phyloP scores from a whole-genome alignment of 192 early-diverging fungal species.

The Radiomyces spectabilis region DNA sequence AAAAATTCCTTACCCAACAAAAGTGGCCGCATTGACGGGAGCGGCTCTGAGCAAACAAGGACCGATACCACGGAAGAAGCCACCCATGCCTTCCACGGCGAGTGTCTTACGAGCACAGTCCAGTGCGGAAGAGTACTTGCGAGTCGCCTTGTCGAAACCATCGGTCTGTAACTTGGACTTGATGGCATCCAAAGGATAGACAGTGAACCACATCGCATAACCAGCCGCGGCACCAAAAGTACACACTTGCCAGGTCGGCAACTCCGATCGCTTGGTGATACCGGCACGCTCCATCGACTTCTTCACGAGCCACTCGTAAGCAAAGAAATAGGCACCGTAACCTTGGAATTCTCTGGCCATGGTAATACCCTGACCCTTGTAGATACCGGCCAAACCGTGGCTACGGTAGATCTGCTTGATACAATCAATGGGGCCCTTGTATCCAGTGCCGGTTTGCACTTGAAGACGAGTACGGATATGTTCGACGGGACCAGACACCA shows the following conservation, averaged over 20 bases:
- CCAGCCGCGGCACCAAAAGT: conserved; percentile 81
- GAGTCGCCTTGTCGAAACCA: conserved; percentile 53
- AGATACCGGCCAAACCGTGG: conserved; percentile 75
- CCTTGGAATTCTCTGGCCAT: conserved; percentile 85
- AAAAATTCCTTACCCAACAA: conserved; percentile 59
- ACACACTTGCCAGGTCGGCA: conserved; percentile 73
- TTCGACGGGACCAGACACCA: conserved; percentile 90
- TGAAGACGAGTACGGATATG: conserved; percentile 94
- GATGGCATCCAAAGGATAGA: conserved; percentile 91
- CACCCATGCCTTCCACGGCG: conserved; percentile 70
- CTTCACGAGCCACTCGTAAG: conserved; percentile 88
- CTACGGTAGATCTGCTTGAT: conserved; percentile 69
- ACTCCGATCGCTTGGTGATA: conserved; percentile 55
- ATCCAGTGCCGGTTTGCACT: conserved; percentile 66
- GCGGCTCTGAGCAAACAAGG: conserved; percentile 89
- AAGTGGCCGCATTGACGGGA: conserved; percentile 90
- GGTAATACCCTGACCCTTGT: conserved; percentile 87
- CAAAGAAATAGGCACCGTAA: conserved; percentile 90
- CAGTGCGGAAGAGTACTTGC: conserved; percentile 62
- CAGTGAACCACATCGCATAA: conserved; percentile 63
- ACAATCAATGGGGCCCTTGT: conserved; percentile 78
- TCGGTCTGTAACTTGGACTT: conserved; percentile 96
- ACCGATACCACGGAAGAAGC: conserved; percentile 81
- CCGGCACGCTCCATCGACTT: conserved; percentile 52
- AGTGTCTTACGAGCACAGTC: conserved; percentile 80